A percentile compares a stretch with the other conserved stretches of the same genome.
Conservation (phyloP, 306 rosid species). For the Vachellia pachyceras region DNA sequence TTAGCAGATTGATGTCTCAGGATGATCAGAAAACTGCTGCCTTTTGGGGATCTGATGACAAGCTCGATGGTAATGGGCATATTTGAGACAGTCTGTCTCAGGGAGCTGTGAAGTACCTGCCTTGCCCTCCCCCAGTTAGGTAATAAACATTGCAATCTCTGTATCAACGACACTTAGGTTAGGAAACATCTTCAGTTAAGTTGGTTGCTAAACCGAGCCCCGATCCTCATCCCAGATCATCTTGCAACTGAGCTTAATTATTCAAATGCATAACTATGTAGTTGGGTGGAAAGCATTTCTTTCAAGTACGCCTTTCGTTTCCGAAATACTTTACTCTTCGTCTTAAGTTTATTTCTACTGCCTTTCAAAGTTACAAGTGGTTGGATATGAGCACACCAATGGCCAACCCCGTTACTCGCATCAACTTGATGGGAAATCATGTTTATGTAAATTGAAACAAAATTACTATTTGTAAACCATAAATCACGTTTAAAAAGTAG, state of each 20-base stretch:
- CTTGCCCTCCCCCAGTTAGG: constrained; percentile 18
- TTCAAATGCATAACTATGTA: constrained; percentile 12
- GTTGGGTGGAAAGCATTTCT: neutral
- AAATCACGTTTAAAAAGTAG: too few relatives aligned
- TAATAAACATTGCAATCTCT: constrained; percentile 21
- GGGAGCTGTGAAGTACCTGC: constrained; percentile 20
- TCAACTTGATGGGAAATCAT: too few relatives aligned
- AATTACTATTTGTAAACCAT: too few relatives aligned
- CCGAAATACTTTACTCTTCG: neutral
- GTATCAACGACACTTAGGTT: neutral
- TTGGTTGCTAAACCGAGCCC: neutral
- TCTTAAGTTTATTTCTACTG: neutral
- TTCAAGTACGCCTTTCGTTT: constrained; percentile 18
- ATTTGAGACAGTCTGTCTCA: constrained; percentile 37
- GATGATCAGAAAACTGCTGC: constrained; percentile 76
- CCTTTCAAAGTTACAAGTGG: neutral
- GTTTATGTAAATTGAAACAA: too few relatives aligned
- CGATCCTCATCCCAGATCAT: neutral
- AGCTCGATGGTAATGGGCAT: constrained; percentile 50
- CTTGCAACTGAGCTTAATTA: constrained; percentile 28
- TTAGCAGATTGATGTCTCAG: constrained; percentile 68
- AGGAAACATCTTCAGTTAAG: constrained; percentile 7
- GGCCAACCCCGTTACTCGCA: neutral
- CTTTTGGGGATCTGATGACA: constrained; percentile 61
- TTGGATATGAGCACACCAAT: neutral